Conservation (phyloP, 1,139 yeast genomes). For the Geotrichum cucujoidarum region DNA sequence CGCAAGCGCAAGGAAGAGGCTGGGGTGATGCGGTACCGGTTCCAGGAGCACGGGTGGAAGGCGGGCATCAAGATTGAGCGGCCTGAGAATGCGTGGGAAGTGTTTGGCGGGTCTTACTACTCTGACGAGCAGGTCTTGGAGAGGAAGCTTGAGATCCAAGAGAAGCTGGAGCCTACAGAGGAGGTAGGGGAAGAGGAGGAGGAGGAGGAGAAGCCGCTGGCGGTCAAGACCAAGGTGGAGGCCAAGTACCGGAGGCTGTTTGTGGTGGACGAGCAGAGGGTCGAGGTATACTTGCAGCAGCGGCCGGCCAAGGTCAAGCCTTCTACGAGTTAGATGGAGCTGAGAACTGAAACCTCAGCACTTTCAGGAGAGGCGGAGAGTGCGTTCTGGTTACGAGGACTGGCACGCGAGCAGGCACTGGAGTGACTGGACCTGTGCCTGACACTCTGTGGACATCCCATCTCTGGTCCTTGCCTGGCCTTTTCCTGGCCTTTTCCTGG, state of each 20-base stretch:
- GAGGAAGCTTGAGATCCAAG: conserved; percentile 14
- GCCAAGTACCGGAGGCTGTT: conserved; percentile 7
- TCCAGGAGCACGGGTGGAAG: conserved; percentile 16
- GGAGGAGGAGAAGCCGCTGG: conserved; percentile 17
- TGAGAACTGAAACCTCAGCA: too few relatives aligned
- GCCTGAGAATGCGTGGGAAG: conserved; percentile 7
- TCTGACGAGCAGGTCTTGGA: conserved; percentile 18
- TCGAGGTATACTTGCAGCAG: conserved; percentile 12
- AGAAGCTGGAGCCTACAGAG: conserved; percentile 3
- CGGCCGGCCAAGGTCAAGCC: conserved; percentile 5
- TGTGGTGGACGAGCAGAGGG: conserved; percentile 13
- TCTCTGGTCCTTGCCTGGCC: too few relatives aligned
- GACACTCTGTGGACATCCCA: too few relatives aligned
- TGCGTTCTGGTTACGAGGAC: too few relatives aligned
- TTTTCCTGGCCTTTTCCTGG: too few relatives aligned
- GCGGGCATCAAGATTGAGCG: conserved; percentile 13
- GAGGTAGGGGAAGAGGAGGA: neutral
- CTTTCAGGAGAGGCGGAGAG: too few relatives aligned
- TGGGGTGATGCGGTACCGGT: conserved; percentile 11
- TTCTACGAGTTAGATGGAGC: too few relatives aligned
- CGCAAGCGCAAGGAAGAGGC: neutral
- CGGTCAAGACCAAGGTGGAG: conserved; percentile 9
- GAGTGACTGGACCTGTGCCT: too few relatives aligned
- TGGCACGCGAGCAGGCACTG: too few relatives aligned
- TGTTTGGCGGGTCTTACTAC: neutral